Base-by-base conservation (phyloP, 139 green algal genomes). In the Coccomyxa sp. region DNA sequence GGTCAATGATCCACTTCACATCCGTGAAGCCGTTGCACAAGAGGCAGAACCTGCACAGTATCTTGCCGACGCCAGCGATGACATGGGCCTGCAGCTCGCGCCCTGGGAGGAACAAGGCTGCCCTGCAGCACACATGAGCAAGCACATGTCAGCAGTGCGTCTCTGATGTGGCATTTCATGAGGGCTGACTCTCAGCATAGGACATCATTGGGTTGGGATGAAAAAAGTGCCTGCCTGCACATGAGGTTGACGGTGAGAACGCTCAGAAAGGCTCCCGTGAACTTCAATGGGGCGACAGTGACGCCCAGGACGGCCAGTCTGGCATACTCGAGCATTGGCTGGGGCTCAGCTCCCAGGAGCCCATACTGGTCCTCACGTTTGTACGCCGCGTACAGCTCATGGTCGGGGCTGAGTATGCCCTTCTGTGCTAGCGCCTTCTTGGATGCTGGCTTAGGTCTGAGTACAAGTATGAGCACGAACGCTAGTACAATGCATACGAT, bases 341-440 rank as follows among this genome's bases (percentile, higher is more conserved):
- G 80, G 22, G 24, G 64, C n/a, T 54, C 38, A 55, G 34, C 39
- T 14, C 88, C 88, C 50, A 82, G 55, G 14, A 70, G 41, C 10
- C 88, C 88, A 80, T 89, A 92, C n/a, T 76, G 72, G 70, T 92
- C 88, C 8, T 72, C 79, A 2, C 88, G 78, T 10, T 79, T 39
- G 69, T 87, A 92, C 4, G 88, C 16, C 24, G 58, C 27, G 29
- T 76, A 76, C 2, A 76, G 70, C 70, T 40, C 40, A 39, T n/a
- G 31, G 27, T 44, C 8, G 40, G 37, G 68, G 74, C 83, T 74
- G 44, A 78, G 36, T 12, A 36, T 9, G 72, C 39, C 24, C 8
- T 5, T 58, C 12, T 54, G 10, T 37, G 68, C 22, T 64, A 31
- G 22, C 18, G 18, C 27, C 50, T 22, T 18, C 22, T 31, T 1